These are phyloP conservation scores for Coemansia javaensis DNA, from an alignment of 192 early-diverging fungal species.

Conservation along the genomic window DNA sequence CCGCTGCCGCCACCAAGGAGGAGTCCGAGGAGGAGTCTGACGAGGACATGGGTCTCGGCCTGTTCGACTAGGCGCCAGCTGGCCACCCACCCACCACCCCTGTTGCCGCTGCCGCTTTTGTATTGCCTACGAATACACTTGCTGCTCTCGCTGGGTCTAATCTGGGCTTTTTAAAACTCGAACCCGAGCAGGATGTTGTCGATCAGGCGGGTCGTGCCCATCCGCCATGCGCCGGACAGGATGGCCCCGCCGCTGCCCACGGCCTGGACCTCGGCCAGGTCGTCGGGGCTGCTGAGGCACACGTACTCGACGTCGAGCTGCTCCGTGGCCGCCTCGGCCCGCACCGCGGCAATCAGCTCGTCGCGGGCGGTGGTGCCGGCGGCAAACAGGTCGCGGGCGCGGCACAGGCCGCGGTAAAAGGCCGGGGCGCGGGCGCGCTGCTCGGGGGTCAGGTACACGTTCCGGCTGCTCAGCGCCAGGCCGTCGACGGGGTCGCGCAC, in stretches of 20 bases:
- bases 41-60: conserved; percentile 89
- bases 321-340: conserved; percentile 33
- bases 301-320: conserved; percentile 79
- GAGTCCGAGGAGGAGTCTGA: conserved; percentile 77
- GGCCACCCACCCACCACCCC: conserved; percentile 51
- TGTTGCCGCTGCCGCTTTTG: too few species aligned
- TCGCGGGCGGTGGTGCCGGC: conserved; percentile 27
- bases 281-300: conserved; percentile 65
- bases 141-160: background rate
- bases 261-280: conserved; percentile 56
- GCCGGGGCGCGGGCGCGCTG: conserved; percentile 67
- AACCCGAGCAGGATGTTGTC: conserved; percentile 84
- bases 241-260: conserved; percentile 63
- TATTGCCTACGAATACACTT: too few species aligned
- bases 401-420: conserved; percentile 67
- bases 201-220: conserved; percentile 87
- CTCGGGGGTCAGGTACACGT: conserved; percentile 72
- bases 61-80: conserved; percentile 71
- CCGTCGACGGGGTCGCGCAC: conserved; percentile 69
- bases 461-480: conserved; percentile 86
- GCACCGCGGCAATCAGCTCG: conserved; percentile 44
- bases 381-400: conserved; percentile 49
- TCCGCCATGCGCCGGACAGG: conserved; percentile 75
- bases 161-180: too few species aligned
- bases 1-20: conserved; percentile 57